phyloP scores from a whole-genome alignment of 1,139 yeast species.

The Pichia sp. region DNA sequence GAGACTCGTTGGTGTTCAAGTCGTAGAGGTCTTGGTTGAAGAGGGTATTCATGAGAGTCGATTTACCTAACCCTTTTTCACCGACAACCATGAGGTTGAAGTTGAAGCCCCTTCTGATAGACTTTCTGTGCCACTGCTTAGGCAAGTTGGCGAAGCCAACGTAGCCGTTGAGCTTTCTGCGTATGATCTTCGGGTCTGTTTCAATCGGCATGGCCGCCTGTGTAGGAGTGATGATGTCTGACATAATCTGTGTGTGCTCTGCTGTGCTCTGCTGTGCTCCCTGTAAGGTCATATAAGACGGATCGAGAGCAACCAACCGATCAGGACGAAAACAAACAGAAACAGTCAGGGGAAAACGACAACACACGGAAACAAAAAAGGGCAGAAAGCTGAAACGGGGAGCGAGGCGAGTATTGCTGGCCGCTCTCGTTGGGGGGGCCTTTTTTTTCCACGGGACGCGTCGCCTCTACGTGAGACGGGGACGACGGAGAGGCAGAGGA shows the following conservation, averaged over 20 bases:
- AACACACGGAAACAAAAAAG: not conserved
- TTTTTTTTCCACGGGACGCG: too few relatives aligned
- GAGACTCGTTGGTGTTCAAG: slow-evolving; percentile 24
- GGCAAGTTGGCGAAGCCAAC: slow-evolving; percentile 98
- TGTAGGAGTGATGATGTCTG: not conserved
- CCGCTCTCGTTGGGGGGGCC: not conserved
- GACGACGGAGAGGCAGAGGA: too few relatives aligned
- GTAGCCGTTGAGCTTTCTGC: slow-evolving; percentile 81
- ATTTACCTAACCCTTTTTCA: slow-evolving; percentile 89
- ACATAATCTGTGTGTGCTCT: not conserved
- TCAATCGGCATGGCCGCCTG: not conserved
- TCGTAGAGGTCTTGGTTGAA: slow-evolving; percentile 73
- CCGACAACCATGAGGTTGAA: slow-evolving; percentile 89
- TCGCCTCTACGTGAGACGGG: too few relatives aligned
- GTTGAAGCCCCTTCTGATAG: slow-evolving; percentile 89
- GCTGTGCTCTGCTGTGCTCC: not conserved
- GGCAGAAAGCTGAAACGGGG: not conserved
- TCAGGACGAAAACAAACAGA: not conserved
- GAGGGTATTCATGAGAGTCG: slow-evolving; percentile 86
- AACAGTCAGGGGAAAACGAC: not conserved
- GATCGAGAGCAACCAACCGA: not conserved
- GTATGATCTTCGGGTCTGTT: slow-evolving; percentile 46
- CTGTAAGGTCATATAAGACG: too few relatives aligned
- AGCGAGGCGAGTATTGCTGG: not conserved
- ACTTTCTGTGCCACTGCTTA: slow-evolving; percentile 97